A percentile compares a stretch with the other conserved stretches of the same genome.
These are phyloP conservation scores for Rosa hybrid DNA, from an alignment of 331 rosid species.

Conservation along the genomic window DNA sequence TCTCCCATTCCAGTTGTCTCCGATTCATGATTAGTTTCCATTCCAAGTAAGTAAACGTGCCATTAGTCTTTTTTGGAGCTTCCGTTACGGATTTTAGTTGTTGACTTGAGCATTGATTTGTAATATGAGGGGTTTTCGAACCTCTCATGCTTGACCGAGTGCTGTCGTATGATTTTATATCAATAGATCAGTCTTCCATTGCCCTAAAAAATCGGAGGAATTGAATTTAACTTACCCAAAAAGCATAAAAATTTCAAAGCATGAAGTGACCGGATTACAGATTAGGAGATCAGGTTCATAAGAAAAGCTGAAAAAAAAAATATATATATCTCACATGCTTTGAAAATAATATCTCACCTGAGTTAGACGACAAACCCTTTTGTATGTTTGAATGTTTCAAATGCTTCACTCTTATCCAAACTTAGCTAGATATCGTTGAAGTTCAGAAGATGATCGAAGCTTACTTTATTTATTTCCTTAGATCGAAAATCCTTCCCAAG, in stretches of 20 bases:
- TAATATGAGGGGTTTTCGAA: too few species aligned
- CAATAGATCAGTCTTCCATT: too few species aligned
- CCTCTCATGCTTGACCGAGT: too few species aligned
- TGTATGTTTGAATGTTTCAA: constrained; percentile 1
- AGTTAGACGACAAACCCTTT: background rate
- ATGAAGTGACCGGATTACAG: background rate
- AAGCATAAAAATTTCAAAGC: background rate
- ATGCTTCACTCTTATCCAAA: constrained; percentile 7
- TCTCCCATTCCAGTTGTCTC: too few species aligned
- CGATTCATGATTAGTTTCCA: too few species aligned
- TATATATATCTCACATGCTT: background rate
- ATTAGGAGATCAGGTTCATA: background rate
- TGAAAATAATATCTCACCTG: background rate
- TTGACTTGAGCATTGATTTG: too few species aligned
- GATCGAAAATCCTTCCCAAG: constrained; percentile 1
- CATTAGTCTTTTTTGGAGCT: too few species aligned
- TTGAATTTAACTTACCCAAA: background rate
- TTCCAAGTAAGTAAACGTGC: too few species aligned
- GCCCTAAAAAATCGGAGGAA: too few species aligned
- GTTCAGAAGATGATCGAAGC: background rate
- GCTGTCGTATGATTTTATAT: too few species aligned
- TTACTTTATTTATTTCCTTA: background rate
- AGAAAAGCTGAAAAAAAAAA: background rate
- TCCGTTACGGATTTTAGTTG: too few species aligned
- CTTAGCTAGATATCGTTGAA: background rate